Percentiles rank a stretch among this genome's conserved stretches.
Conservation (phyloP, 2,329 filamentous ascomycete species). For the Nigrospora sphaerica region DNA sequence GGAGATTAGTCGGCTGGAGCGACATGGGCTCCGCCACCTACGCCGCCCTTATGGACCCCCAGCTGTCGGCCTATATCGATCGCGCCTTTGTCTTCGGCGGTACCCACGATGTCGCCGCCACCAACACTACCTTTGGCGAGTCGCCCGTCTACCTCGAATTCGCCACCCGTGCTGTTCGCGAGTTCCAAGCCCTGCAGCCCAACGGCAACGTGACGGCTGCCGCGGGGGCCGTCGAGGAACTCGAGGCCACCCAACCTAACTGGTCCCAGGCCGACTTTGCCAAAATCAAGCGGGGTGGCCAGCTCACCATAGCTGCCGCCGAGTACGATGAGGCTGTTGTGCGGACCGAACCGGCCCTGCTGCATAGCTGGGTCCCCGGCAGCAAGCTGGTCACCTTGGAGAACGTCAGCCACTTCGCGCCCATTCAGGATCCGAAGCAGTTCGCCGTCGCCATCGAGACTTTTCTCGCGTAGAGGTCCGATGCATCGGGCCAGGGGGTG, state of each 20-base stretch:
- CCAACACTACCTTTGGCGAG: slow-evolving; percentile 25
- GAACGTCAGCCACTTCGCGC: slow-evolving; percentile 34
- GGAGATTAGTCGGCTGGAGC: slow-evolving; percentile 32
- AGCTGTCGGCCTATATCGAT: slow-evolving; percentile 23
- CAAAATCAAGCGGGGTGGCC: slow-evolving; percentile 16
- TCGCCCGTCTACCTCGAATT: slow-evolving; percentile 26
- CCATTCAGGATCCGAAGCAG: slow-evolving; percentile 29
- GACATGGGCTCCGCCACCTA: slow-evolving; percentile 32
- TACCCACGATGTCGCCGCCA: slow-evolving; percentile 21
- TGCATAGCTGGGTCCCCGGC: slow-evolving; percentile 27
- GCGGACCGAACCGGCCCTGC: slow-evolving; percentile 22
- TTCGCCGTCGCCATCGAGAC: slow-evolving; percentile 22
- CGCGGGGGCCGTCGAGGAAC: slow-evolving; percentile 24
- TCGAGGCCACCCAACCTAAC: slow-evolving; percentile 27
- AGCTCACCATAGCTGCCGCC: slow-evolving; percentile 21
- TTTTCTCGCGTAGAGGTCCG: slow-evolving; percentile 12
- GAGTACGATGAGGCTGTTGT: slow-evolving; percentile 33
- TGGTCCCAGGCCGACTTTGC: slow-evolving; percentile 18
- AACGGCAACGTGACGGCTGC: slow-evolving; percentile 27
- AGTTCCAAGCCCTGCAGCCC: slow-evolving; percentile 29
- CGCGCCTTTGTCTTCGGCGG: slow-evolving; percentile 33
- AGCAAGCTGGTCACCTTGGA: slow-evolving; percentile 27
- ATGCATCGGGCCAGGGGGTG: no score
- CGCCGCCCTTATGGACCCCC: slow-evolving; percentile 19
- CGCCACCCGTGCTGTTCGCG: slow-evolving; percentile 23